A percentile compares a stretch with the other conserved stretches of the same genome.
Evolutionary conservation across 148 eudicot genomes (phyloP).

Genomic region (Suaeda aralocaspica): DNA sequence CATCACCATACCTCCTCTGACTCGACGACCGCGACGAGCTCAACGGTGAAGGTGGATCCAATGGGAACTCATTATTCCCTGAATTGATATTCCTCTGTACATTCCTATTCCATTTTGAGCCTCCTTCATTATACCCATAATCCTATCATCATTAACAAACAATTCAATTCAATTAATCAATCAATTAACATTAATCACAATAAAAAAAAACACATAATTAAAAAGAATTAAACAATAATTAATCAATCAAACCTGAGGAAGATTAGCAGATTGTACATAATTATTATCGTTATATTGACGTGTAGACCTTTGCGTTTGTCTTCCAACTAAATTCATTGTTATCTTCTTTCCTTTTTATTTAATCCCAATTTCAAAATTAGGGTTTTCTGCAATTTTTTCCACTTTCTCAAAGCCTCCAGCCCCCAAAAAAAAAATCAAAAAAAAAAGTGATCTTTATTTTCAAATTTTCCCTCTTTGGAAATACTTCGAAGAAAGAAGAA

Average conservation of each 20-base stretch:
- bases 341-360: neutral
- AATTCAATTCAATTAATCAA: conserved; percentile 12
- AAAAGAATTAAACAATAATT: neutral
- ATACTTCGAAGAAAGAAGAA: neutral
- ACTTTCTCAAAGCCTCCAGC: neutral
- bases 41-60: conserved; percentile 39
- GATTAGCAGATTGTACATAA: conserved; percentile 41
- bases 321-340: conserved; percentile 42
- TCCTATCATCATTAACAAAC: conserved; percentile 23
- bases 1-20: conserved; percentile 33
- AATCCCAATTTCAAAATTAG: conserved; percentile 13
- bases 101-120: conserved; percentile 37
- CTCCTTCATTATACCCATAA: conserved; percentile 40
- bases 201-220: neutral
- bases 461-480: neutral
- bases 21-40: conserved; percentile 32
- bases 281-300: conserved; percentile 39
- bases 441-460: neutral
- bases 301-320: conserved; percentile 55
- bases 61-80: conserved; percentile 29
- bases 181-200: neutral
- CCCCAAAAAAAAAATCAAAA: neutral
- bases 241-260: conserved; percentile 34
- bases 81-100: conserved; percentile 34
- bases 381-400: conserved; percentile 7